Conservation (phyloP, 257 asterid species). For the Rhazya stricta region DNA sequence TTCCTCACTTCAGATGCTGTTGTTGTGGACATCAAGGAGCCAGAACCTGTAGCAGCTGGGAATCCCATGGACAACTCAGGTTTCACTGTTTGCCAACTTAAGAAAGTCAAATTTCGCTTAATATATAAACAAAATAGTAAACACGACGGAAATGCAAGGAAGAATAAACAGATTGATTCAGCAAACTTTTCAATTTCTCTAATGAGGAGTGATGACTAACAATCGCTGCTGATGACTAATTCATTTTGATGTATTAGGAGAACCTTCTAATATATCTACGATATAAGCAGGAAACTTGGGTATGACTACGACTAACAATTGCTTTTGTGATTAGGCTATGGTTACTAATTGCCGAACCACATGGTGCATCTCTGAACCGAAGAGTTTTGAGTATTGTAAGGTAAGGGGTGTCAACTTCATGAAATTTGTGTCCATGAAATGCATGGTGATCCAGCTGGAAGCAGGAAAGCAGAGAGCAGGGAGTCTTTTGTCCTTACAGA, state of each 20-base stretch:
- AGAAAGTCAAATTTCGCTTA: not conserved
- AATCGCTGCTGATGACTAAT: not conserved
- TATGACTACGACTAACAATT: not conserved
- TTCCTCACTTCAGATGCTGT: slow-evolving; percentile 51
- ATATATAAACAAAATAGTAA: not conserved
- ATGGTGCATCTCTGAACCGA: not conserved
- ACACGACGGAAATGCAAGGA: not conserved
- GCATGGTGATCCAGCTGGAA: not conserved
- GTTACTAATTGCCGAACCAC: slow-evolving; percentile 17
- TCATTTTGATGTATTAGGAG: not conserved
- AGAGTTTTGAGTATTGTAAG: not conserved
- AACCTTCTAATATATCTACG: not conserved
- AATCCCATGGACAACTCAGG: slow-evolving; percentile 53
- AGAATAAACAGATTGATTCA: not conserved
- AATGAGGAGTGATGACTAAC: not conserved
- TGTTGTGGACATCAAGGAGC: slow-evolving; percentile 47
- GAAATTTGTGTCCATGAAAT: not conserved
- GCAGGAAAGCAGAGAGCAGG: too few species aligned
- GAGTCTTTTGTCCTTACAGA: not conserved
- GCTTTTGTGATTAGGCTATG: slow-evolving; percentile 21
- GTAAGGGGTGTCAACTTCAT: not conserved
- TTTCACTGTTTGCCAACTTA: not conserved
- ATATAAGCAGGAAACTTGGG: not conserved
- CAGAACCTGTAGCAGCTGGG: slow-evolving; percentile 32
- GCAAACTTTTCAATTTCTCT: not conserved